A percentile compares a stretch with the other conserved stretches of the same genome.
phyloP scores from a whole-genome alignment of 345 rosid genomes.

The Populus pruinosa region DNA sequence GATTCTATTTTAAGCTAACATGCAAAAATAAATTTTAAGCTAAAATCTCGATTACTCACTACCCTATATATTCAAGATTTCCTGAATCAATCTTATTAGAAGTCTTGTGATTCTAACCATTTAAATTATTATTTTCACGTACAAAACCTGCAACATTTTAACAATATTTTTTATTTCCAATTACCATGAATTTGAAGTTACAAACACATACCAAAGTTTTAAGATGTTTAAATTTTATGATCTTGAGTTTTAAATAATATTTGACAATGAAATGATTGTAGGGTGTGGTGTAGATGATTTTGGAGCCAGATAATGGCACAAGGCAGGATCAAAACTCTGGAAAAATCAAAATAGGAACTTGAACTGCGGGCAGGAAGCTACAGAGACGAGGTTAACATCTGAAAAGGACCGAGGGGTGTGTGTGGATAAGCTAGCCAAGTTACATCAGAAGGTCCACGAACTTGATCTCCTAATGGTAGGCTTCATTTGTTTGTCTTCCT shows the following conservation, averaged over 20 bases:
- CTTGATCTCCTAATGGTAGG: constrained; percentile 70
- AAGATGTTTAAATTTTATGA: too few species aligned
- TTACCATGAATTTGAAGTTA: not conserved
- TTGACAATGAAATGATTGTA: too few species aligned
- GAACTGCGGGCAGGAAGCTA: not conserved
- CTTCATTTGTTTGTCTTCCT: constrained; percentile 86
- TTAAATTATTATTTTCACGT: not conserved
- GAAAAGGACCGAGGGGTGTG: not conserved
- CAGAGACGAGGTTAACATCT: not conserved
- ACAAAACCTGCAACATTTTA: not conserved
- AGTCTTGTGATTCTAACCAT: too few species aligned
- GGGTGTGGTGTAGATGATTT: not conserved
- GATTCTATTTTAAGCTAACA: not conserved
- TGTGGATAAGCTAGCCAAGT: not conserved
- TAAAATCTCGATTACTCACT: too few species aligned
- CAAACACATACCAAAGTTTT: not conserved
- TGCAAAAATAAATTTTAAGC: not conserved
- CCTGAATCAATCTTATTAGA: not conserved
- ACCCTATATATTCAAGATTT: not conserved
- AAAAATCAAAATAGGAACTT: not conserved
- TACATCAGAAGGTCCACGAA: constrained; percentile 39
- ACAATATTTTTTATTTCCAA: not conserved
- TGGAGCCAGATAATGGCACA: not conserved
- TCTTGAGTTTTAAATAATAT: not conserved
- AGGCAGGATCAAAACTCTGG: not conserved